Conservation (phyloP, 352 stramenopile species). For the Globisporangium paroecandrum region DNA sequence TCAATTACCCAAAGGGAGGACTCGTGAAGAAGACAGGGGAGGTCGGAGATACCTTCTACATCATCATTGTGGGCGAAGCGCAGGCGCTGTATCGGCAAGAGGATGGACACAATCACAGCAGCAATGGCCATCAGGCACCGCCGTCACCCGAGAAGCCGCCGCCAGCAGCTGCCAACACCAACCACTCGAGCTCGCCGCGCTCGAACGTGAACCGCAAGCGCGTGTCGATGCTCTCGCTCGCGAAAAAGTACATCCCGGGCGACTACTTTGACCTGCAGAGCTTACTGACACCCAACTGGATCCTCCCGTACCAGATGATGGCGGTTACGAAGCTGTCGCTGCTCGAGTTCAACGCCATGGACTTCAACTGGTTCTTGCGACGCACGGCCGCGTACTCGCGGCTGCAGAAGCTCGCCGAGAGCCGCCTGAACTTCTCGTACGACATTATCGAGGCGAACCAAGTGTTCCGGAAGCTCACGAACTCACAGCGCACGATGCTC, state of each 20-base stretch:
- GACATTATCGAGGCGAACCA: constrained; percentile 78
- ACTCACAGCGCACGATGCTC: constrained; percentile 81
- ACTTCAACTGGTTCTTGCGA: constrained; percentile 86
- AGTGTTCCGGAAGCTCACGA: constrained; percentile 76
- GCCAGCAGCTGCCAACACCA: neutral
- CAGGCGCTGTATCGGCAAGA: constrained; percentile 46
- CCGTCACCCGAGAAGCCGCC: constrained; percentile 10
- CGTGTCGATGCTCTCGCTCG: constrained; percentile 55
- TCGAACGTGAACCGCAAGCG: constrained; percentile 35
- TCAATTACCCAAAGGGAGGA: constrained; percentile 59
- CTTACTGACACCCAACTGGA: constrained; percentile 68
- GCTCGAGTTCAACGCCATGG: constrained; percentile 74
- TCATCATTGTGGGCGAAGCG: constrained; percentile 78
- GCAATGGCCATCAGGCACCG: neutral
- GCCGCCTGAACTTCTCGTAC: constrained; percentile 76
- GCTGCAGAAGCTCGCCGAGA: constrained; percentile 72
- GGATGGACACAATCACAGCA: neutral
- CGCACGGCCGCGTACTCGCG: constrained; percentile 63
- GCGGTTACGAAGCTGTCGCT: constrained; percentile 65
- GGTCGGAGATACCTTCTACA: constrained; percentile 67
- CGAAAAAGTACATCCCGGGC: constrained; percentile 78
- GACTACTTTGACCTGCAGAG: constrained; percentile 89
- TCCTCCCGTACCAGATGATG: constrained; percentile 60
- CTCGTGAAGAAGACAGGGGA: constrained; percentile 51
- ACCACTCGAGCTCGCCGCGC: constrained; percentile 16